Conservation (phyloP, 768 basidiomycete genomes). For the Dacryopinax primogenitus region DNA sequence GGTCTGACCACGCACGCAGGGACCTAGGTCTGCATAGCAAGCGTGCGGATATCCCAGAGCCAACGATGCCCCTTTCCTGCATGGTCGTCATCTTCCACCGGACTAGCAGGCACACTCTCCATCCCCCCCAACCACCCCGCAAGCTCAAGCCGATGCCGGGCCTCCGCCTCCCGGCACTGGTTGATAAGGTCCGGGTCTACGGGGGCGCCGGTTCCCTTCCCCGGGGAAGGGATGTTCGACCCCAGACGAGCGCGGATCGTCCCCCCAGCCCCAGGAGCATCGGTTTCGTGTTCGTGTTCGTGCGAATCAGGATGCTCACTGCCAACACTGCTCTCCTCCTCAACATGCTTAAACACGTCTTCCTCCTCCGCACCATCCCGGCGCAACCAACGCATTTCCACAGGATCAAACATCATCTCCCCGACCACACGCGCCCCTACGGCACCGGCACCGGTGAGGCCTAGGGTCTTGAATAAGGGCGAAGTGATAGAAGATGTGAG, state of each 20-base stretch:
- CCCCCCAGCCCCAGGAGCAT: background rate
- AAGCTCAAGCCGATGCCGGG: constrained; percentile 71
- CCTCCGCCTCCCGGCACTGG: constrained; percentile 62
- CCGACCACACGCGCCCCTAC: constrained; percentile 82
- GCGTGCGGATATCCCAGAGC: constrained; percentile 69
- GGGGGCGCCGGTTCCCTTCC: constrained; percentile 8
- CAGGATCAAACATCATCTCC: constrained; percentile 95
- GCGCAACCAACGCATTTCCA: constrained; percentile 91
- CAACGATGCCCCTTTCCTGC: constrained; percentile 45
- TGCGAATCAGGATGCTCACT: constrained; percentile 7
- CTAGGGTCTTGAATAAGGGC: constrained; percentile 28
- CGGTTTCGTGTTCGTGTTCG: constrained; percentile 7
- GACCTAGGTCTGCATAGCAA: constrained; percentile 50
- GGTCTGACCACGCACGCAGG: background rate
- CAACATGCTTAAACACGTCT: constrained; percentile 86
- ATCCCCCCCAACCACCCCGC: constrained; percentile 48
- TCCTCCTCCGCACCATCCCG: constrained; percentile 81
- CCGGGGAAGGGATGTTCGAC: background rate
- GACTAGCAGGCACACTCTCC: background rate
- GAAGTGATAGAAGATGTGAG: constrained; percentile 77
- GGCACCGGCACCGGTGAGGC: constrained; percentile 46
- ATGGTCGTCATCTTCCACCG: constrained; percentile 19
- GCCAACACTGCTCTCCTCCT: constrained; percentile 43
- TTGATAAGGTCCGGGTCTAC: constrained; percentile 63
- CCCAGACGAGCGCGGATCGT: background rate